These are phyloP conservation scores for Picea glauca DNA, from an alignment of 75 land plant species.

Conservation along the genomic window DNA sequence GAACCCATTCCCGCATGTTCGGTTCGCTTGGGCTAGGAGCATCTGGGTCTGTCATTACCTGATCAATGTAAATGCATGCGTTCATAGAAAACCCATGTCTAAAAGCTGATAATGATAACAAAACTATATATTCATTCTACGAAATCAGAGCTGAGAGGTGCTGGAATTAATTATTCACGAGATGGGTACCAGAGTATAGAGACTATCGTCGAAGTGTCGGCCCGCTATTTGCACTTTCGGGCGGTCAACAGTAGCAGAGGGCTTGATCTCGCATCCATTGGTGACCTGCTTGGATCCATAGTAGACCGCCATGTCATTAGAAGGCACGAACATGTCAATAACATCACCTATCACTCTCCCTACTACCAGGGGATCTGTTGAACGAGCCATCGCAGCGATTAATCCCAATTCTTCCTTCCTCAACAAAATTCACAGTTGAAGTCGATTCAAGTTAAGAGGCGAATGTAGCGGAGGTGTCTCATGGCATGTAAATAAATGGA, in stretches of 20 bases:
- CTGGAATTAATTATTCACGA: not conserved
- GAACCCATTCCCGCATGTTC: constrained; percentile 67
- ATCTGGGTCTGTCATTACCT: constrained; percentile 87
- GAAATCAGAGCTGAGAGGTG: not conserved
- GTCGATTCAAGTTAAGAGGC: not conserved
- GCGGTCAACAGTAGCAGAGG: constrained; percentile 36
- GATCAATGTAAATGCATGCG: not conserved
- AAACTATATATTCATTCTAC: not conserved
- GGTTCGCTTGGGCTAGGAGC: constrained; percentile 91
- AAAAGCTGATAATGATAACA: not conserved
- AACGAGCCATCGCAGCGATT: constrained; percentile 21
- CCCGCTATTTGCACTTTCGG: constrained; percentile 55
- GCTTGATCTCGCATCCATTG: constrained; percentile 74
- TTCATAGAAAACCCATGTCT: not conserved
- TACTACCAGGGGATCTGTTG: constrained; percentile 65
- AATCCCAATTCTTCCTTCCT: too few species aligned
- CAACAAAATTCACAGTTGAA: constrained; percentile 1
- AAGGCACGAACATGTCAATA: constrained; percentile 63
- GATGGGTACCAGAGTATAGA: constrained; percentile 56
- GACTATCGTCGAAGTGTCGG: constrained; percentile 15
- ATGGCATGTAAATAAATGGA: not conserved
- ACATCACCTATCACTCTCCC: constrained; percentile 80
- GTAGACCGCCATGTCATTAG: constrained; percentile 36
- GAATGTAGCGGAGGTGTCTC: not conserved
- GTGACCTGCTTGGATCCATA: constrained; percentile 57